Evolutionary conservation across 129 eudicot species (phyloP).

Genomic region (Helianthus tuberosus): DNA sequence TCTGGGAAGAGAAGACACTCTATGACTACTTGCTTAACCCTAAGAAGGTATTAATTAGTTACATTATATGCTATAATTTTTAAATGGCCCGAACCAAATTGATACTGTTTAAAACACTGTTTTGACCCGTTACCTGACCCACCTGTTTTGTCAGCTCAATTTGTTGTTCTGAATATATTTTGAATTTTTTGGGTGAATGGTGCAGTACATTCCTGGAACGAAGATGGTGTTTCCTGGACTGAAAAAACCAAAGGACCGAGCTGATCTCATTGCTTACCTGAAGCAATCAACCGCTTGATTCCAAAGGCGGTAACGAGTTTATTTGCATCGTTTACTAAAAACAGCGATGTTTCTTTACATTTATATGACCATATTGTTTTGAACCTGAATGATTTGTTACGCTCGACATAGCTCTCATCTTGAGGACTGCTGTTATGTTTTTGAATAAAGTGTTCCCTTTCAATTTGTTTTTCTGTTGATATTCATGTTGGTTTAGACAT

Average conservation of each 20-base stretch:
- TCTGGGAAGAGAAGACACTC: conserved; percentile 75
- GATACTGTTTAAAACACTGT: background rate
- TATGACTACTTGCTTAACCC: conserved; percentile 90
- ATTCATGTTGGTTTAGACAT: background rate
- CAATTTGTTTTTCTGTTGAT: background rate
- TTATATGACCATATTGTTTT: conserved; percentile 6
- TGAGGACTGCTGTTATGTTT: background rate
- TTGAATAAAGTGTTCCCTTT: conserved; percentile 8
- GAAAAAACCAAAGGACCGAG: conserved; percentile 83
- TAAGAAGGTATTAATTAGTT: conserved; percentile 58
- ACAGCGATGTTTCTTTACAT: background rate
- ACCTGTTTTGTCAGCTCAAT: background rate
- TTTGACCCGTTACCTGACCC: too few species aligned
- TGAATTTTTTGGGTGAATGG: background rate
- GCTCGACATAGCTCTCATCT: background rate
- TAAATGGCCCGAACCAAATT: background rate
- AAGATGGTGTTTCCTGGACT: conserved; percentile 90
- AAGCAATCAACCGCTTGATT: conserved; percentile 62
- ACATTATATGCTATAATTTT: background rate
- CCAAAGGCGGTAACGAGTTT: background rate
- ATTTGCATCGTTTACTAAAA: background rate
- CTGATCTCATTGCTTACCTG: conserved; percentile 76
- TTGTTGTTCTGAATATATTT: background rate
- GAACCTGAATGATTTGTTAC: conserved; percentile 1
- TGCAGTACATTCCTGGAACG: conserved; percentile 79